Percentiles rank a stretch among this genome's conserved stretches.
phyloP scores from a whole-genome alignment of 2,329 filamentous ascomycete genomes.

The Coniella vitis region DNA sequence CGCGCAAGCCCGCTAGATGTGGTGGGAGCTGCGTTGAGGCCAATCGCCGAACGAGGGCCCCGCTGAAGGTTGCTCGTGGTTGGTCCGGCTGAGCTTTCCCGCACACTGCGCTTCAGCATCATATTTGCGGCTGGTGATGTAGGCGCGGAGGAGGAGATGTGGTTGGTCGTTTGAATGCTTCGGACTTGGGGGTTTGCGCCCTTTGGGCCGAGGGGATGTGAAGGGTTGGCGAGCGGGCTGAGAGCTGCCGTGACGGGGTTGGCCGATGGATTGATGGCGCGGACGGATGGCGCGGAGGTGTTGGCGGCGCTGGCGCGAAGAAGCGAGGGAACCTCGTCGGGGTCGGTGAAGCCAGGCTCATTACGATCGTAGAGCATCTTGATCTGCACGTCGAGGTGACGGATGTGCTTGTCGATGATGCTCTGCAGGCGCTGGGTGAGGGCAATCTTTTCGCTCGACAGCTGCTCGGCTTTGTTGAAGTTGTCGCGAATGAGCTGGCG shows the following conservation, averaged over 20 bases:
- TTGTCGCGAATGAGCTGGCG: slow-evolving; percentile 60
- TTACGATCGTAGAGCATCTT: slow-evolving; percentile 54
- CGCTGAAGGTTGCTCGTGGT: slow-evolving; percentile 42
- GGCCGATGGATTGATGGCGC: slow-evolving; percentile 37
- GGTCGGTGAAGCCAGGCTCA: slow-evolving; percentile 55
- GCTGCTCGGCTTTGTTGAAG: slow-evolving; percentile 59
- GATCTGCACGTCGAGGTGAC: slow-evolving; percentile 55
- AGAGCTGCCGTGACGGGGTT: slow-evolving; percentile 31
- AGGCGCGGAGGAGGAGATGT: slow-evolving; percentile 50
- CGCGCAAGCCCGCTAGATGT: slow-evolving; percentile 54
- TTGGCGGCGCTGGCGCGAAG: slow-evolving; percentile 53
- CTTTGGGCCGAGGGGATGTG: slow-evolving; percentile 36
- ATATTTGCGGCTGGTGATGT: slow-evolving; percentile 55
- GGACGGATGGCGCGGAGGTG: slow-evolving; percentile 33
- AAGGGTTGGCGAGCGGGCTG: slow-evolving; percentile 30
- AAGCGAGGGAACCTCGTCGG: slow-evolving; percentile 56
- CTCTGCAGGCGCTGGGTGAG: slow-evolving; percentile 58
- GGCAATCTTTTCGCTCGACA: slow-evolving; percentile 69
- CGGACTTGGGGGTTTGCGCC: slow-evolving; percentile 41
- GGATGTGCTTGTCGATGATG: slow-evolving; percentile 56
- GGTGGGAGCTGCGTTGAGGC: slow-evolving; percentile 39
- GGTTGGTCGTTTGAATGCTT: slow-evolving; percentile 40
- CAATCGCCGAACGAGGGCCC: slow-evolving; percentile 40
- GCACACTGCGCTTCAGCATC: slow-evolving; percentile 48
- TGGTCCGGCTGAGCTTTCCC: slow-evolving; percentile 55